A percentile compares a stretch with the other conserved stretches of the same genome.
Conservation (phyloP, 2,329 filamentous ascomycete genomes). For the Pezicula carpinea region DNA sequence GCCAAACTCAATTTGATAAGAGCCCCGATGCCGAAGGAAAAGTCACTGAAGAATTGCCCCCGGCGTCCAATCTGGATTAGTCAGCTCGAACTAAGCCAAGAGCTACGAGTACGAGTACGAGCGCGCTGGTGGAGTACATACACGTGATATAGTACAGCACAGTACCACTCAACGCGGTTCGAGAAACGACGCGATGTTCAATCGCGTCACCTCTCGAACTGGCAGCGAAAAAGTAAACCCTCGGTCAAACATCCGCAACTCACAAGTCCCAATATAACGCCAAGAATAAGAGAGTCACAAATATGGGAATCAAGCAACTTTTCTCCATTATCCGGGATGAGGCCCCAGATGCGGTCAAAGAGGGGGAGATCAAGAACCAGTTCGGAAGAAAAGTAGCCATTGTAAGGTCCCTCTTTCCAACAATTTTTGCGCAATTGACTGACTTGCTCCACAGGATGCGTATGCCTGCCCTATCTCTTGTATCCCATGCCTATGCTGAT, state of each 20-base stretch:
- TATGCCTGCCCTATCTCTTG: constrained; percentile 28
- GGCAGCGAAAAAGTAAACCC: neutral
- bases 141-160: too few relatives aligned
- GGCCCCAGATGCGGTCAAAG: constrained; percentile 91
- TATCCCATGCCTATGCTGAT: constrained; percentile 9
- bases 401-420: constrained; percentile 49
- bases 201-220: constrained; percentile 16
- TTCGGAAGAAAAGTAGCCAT: constrained; percentile 98
- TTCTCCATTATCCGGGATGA: constrained; percentile 84
- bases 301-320: constrained; percentile 67
- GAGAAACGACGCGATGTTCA: constrained; percentile 6
- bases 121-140: too few relatives aligned
- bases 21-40: too few relatives aligned
- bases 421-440: constrained; percentile 5
- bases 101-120: neutral
- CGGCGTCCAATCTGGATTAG: too few relatives aligned
- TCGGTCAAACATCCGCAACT: constrained; percentile 3
- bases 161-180: constrained; percentile 19
- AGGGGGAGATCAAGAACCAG: constrained; percentile 97
- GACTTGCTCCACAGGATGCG: constrained; percentile 47
- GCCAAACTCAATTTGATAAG: too few relatives aligned
- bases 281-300: constrained; percentile 17
- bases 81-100: too few relatives aligned
- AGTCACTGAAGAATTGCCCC: too few relatives aligned
- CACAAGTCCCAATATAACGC: neutral